These are phyloP conservation scores for Penicillium ochrochloron DNA, from an alignment of 495 filamentous ascomycete species.

Conservation along the genomic window DNA sequence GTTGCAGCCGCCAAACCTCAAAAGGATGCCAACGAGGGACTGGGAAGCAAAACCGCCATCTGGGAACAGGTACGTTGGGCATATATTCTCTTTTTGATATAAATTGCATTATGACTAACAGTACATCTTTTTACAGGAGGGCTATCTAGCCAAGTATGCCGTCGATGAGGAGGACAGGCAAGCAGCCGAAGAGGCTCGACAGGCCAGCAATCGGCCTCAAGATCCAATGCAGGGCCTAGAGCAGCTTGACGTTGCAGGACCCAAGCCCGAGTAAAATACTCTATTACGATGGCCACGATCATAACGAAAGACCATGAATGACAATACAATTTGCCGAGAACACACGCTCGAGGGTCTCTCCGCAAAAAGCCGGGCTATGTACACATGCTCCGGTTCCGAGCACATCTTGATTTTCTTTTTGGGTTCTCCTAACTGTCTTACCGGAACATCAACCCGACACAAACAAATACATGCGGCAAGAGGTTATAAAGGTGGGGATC, in stretches of 20 bases:
- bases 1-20: constrained; percentile 91
- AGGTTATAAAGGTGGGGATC: constrained; percentile 36
- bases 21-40: constrained; percentile 81
- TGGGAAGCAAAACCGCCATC: constrained; percentile 93
- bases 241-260: constrained; percentile 90
- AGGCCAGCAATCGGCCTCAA: constrained; percentile 57
- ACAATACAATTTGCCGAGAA: constrained; percentile 39
- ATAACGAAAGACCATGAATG: constrained; percentile 34
- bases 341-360: constrained; percentile 35
- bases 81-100: constrained; percentile 20
- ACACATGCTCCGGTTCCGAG: constrained; percentile 41
- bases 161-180: constrained; percentile 83
- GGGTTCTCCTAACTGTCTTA: constrained; percentile 21
- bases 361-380: constrained; percentile 46
- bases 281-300: constrained; percentile 29
- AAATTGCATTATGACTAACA: constrained; percentile 27
- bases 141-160: constrained; percentile 88
- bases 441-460: constrained; percentile 33
- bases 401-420: constrained; percentile 30
- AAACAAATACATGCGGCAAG: constrained; percentile 43
- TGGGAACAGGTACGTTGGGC: constrained; percentile 88
- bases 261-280: constrained; percentile 69
- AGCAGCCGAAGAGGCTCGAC: constrained; percentile 63
- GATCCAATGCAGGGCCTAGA: constrained; percentile 97
- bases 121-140: constrained; percentile 64